phyloP scores from a whole-genome alignment of 1,139 yeast genomes.

The Pichia sorboxylosa region DNA sequence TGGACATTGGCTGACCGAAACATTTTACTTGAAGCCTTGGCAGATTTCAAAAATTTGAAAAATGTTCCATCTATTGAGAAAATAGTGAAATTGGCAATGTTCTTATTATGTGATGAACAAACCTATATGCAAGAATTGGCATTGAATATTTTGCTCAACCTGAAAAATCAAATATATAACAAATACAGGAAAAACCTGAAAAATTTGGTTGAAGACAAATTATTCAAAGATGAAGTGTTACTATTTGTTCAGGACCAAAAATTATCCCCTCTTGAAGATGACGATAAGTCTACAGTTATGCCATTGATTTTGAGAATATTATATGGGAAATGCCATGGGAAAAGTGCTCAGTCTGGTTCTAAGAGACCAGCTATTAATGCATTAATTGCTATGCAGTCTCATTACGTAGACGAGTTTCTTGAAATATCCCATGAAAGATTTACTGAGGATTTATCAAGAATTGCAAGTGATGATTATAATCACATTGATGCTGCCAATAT shows the following conservation, averaged over 20 bases:
- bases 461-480: constrained; percentile 13
- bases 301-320: constrained; percentile 68
- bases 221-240: constrained; percentile 76
- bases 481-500: constrained; percentile 17
- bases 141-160: constrained; percentile 57
- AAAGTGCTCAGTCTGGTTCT: constrained; percentile 62
- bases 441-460: no score
- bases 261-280: constrained; percentile 45
- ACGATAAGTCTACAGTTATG: constrained; percentile 50
- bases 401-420: constrained; percentile 48
- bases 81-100: constrained; percentile 42
- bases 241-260: constrained; percentile 42
- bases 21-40: constrained; percentile 46
- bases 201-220: constrained; percentile 69
- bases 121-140: constrained; percentile 62
- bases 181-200: constrained; percentile 65
- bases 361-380: constrained; percentile 68
- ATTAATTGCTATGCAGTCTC: constrained; percentile 49
- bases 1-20: constrained; percentile 60
- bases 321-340: constrained; percentile 74
- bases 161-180: constrained; percentile 43
- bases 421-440: constrained; percentile 36
- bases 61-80: constrained; percentile 39
- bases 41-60: constrained; percentile 54
- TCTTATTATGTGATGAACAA: constrained; percentile 51